Base-by-base conservation (phyloP, 148 eudicot genomes). In the Polygonum maritimum region DNA sequence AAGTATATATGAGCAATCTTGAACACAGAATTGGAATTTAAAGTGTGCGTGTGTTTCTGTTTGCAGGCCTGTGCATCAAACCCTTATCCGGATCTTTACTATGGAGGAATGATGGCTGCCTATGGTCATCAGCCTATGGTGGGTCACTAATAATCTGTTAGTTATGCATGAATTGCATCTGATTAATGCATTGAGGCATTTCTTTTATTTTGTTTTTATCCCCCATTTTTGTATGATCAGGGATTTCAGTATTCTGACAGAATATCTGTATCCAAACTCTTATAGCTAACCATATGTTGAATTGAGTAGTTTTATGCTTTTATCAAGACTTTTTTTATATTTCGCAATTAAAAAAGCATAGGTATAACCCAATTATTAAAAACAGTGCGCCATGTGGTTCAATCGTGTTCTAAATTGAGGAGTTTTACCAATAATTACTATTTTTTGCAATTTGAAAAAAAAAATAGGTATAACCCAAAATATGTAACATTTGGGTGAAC, bases 21-120 rank as follows among this genome's bases (percentile, higher is more conserved):
- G 69, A 67, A 35, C 71, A 31, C 19, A 2, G 44, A 65, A 65
- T 33, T 65, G 41, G 41, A 65, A 21, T 36, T 5, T 67, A 22
- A 36, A 35, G 41, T 67, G 71, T 5, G 10, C 13, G 3, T 38
- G 9, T 33, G 16, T 36, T 36, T 36, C 21, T 67, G 71, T 35
- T 73, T 75, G 79, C 89, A 95, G 99, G 96, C 91, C 69, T 90
- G 89, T 78, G 87, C 92, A 39, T 39, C 98, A 65, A 85, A 82
- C 81, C 93, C 96, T 52, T 94, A 87, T 83, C 81, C 79, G 49
- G 92, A 86, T 85, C 80, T 91, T 81, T 92, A 87, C 76, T 94
- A 92, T 80, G 92, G 92, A 35, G 91, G 96, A 76, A 82, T 94
- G 89, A 85, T 92, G 94, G 85, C 91, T 79, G 89, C 94, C 74